Evolutionary conservation across 139 green algal genomes (phyloP).

Genomic region (Chlamydomonas sp.): DNA sequence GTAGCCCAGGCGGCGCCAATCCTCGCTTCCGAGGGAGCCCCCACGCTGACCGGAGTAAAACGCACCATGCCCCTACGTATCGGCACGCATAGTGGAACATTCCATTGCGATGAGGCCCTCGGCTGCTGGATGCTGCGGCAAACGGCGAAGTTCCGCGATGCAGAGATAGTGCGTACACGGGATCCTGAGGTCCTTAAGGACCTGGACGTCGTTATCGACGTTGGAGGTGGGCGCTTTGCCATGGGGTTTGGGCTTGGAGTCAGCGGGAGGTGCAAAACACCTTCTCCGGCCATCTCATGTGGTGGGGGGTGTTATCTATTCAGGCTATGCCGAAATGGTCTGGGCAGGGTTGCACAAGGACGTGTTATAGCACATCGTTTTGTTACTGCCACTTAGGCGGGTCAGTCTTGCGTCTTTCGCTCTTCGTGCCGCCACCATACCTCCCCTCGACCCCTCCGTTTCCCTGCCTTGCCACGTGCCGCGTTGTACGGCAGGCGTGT

Average conservation of each 20-base stretch:
- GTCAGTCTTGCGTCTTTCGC: neutral
- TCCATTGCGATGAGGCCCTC: slow-evolving; percentile 98
- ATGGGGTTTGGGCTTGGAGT: too few relatives aligned
- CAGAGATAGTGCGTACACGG: slow-evolving; percentile 75
- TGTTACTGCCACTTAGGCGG: too few relatives aligned
- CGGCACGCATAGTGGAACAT: slow-evolving; percentile 93
- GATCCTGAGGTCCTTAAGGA: slow-evolving; percentile 84
- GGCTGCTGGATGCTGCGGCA: slow-evolving; percentile 90
- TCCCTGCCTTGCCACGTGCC: neutral
- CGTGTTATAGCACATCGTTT: too few relatives aligned
- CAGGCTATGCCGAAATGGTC: too few relatives aligned
- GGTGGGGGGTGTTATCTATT: too few relatives aligned
- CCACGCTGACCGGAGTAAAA: slow-evolving; percentile 18
- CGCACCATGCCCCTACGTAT: slow-evolving; percentile 59
- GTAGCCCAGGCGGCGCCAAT: neutral
- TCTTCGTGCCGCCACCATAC: too few relatives aligned
- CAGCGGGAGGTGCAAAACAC: neutral
- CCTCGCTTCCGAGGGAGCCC: neutral
- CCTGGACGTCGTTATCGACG: slow-evolving; percentile 92
- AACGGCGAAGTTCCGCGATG: slow-evolving; percentile 67
- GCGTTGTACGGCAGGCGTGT: slow-evolving; percentile 63
- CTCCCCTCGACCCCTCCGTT: neutral
- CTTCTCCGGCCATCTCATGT: neutral
- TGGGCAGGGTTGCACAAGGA: too few relatives aligned
- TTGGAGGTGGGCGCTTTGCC: slow-evolving; percentile 65